Conservation (phyloP, 352 stramenopile genomes). For the Globisporangium nagaii region DNA sequence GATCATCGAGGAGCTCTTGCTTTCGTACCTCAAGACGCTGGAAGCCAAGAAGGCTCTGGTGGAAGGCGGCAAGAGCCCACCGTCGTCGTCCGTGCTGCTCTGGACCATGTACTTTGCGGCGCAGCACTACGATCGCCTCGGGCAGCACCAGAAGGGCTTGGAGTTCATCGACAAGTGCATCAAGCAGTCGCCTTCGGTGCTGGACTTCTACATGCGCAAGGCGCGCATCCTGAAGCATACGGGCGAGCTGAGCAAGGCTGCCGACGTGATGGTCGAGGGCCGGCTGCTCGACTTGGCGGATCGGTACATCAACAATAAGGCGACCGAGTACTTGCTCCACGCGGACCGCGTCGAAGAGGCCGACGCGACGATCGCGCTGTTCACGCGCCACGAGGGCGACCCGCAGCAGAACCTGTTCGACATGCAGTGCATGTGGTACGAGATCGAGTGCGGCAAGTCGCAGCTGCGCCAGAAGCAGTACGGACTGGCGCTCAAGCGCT, state of each 20-base stretch:
- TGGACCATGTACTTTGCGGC: conserved; percentile 92
- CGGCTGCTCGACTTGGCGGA: conserved; percentile 95
- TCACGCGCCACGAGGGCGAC: conserved; percentile 96
- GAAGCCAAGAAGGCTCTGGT: conserved; percentile 54
- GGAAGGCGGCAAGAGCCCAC: conserved; percentile 23
- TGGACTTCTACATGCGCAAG: conserved; percentile 95
- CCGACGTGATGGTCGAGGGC: conserved; percentile 89
- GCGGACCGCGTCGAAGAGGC: conserved; percentile 91
- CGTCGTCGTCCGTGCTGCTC: conserved; percentile 44
- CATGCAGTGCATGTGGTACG: conserved; percentile 99
- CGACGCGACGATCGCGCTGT: conserved; percentile 93
- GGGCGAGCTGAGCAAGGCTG: conserved; percentile 88
- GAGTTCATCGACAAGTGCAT: conserved; percentile 92
- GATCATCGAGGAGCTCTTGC: conserved; percentile 68
- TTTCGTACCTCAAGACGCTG: conserved; percentile 78
- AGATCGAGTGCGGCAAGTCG: conserved; percentile 85
- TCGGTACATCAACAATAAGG: conserved; percentile 99
- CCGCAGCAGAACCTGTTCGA: conserved; percentile 96
- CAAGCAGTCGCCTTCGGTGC: conserved; percentile 80
- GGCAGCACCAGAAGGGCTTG: conserved; percentile 84
- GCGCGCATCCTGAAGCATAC: conserved; percentile 91
- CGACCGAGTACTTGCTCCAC: conserved; percentile 96
- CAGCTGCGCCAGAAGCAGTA: conserved; percentile 59
- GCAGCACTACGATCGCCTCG: conserved; percentile 90
- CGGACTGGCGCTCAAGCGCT: conserved; percentile 93